Evolutionary conservation across 805 yeast species (phyloP).

Genomic region (Dipodascus albidus): DNA sequence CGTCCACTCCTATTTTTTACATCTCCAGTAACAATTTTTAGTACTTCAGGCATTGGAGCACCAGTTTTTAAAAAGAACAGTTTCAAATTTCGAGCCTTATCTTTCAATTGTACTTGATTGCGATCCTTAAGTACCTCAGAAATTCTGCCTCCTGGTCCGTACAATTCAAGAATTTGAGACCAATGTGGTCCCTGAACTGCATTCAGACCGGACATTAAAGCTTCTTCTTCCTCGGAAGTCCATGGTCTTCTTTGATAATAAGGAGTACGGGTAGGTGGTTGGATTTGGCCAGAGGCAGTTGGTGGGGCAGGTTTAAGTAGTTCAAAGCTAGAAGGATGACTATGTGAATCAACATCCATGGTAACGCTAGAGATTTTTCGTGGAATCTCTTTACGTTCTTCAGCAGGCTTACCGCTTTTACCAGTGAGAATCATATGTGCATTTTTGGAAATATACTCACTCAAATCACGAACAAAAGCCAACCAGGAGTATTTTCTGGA

Average conservation of each 20-base stretch:
- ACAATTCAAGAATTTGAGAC: slow-evolving; percentile 81
- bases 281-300: slow-evolving; percentile 8
- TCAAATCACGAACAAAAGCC: slow-evolving; percentile 63
- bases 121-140: slow-evolving; percentile 79
- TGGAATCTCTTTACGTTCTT: slow-evolving; percentile 6
- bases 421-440: slow-evolving; percentile 10
- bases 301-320: slow-evolving; percentile 3
- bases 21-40: slow-evolving; percentile 82
- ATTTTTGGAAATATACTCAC: slow-evolving; percentile 63
- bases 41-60: slow-evolving; percentile 65
- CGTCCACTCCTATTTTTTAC: slow-evolving; percentile 14
- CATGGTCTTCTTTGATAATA: slow-evolving; percentile 52
- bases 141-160: slow-evolving; percentile 87
- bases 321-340: slow-evolving; percentile 2
- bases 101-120: slow-evolving; percentile 86
- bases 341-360: neutral
- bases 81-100: slow-evolving; percentile 94
- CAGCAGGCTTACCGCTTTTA: slow-evolving; percentile 3
- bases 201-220: slow-evolving; percentile 69
- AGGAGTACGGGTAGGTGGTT: slow-evolving; percentile 11
- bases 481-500: slow-evolving; percentile 78
- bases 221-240: slow-evolving; percentile 82
- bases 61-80: slow-evolving; percentile 70
- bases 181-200: slow-evolving; percentile 78
- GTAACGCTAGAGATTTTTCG: slow-evolving; percentile 5